phyloP scores from a whole-genome alignment of 805 yeast genomes.

The Metschnikowia lochheadii region DNA sequence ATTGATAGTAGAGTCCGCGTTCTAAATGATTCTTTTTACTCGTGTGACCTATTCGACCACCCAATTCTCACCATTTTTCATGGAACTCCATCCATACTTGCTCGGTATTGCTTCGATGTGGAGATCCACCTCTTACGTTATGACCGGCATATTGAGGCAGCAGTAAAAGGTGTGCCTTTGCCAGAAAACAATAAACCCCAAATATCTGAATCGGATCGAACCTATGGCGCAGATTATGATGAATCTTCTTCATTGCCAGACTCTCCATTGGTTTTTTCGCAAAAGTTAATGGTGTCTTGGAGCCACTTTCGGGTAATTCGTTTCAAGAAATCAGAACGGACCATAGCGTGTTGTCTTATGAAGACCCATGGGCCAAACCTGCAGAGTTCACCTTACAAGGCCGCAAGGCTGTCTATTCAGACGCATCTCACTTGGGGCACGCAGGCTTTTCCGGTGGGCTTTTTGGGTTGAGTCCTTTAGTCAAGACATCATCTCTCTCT shows the following conservation, averaged over 20 bases:
- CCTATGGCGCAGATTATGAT: not conserved
- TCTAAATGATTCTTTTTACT: not conserved
- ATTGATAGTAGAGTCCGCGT: too few species aligned
- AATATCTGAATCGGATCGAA: too few species aligned
- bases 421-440: too few species aligned
- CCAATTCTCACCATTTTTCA: too few species aligned
- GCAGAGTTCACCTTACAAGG: too few species aligned
- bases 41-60: not conserved
- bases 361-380: too few species aligned
- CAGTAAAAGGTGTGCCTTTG: not conserved
- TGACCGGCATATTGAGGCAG: not conserved
- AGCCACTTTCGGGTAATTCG: not conserved
- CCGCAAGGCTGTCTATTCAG: too few species aligned
- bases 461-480: too few species aligned
- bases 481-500: too few species aligned
- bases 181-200: too few species aligned
- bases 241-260: not conserved
- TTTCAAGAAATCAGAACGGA: not conserved
- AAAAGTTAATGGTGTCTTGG: not conserved
- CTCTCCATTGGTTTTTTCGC: not conserved
- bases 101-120: not conserved
- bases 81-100: not conserved
- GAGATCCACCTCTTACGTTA: not conserved
- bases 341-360: too few species aligned
- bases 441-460: too few species aligned